These are phyloP conservation scores for Apiospora saccharicola DNA, from an alignment of 2,329 filamentous ascomycete genomes.

Conservation along the genomic window DNA sequence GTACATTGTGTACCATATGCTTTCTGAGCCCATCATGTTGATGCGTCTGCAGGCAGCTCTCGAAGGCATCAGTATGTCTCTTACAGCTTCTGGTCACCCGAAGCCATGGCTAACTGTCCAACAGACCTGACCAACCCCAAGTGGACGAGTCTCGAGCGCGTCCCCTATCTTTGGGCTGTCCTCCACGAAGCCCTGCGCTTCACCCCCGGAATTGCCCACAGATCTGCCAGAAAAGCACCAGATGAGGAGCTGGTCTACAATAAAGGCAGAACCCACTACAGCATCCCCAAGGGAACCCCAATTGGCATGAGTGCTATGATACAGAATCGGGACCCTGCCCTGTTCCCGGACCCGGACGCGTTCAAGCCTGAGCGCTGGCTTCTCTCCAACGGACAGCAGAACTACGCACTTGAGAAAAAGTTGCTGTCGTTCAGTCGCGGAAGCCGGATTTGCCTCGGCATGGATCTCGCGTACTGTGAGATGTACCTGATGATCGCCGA, in stretches of 20 bases:
- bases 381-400: neutral
- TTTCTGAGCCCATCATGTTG: neutral
- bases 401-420: conserved; percentile 22
- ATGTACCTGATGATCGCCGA: conserved; percentile 33
- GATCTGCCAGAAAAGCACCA: conserved; percentile 23
- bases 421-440: conserved; percentile 21
- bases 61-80: neutral
- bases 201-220: conserved; percentile 24
- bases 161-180: conserved; percentile 26
- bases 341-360: conserved; percentile 35
- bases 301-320: conserved; percentile 45
- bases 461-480: conserved; percentile 23
- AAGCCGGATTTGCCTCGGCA: conserved; percentile 16
- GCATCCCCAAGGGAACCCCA: conserved; percentile 33
- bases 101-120: neutral
- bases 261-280: neutral
- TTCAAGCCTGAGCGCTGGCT: conserved; percentile 32
- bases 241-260: conserved; percentile 25
- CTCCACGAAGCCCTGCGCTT: conserved; percentile 25
- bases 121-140: neutral
- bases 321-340: conserved; percentile 40
- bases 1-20: conserved; percentile 9
- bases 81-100: neutral
- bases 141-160: neutral
- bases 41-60: neutral